Evolutionary conservation across 2,329 filamentous ascomycete species (phyloP).

Genomic region (Trichoderma atrobrunneum): DNA sequence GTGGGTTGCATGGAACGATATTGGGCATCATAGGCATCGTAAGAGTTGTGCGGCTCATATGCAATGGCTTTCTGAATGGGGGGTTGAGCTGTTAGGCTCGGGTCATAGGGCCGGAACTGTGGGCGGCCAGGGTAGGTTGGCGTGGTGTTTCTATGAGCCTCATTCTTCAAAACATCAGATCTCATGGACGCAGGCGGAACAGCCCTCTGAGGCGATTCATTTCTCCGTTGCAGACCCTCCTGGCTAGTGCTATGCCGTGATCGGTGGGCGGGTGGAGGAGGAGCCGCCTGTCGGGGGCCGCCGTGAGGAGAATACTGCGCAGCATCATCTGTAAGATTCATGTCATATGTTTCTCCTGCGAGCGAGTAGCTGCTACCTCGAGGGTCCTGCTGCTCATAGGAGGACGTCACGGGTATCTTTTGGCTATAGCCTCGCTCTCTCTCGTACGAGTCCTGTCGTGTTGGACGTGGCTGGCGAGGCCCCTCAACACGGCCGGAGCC

Average conservation of each 20-base stretch:
- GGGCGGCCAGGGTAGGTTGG: conserved; percentile 53
- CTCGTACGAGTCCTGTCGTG: conserved; percentile 34
- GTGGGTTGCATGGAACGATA: conserved; percentile 58
- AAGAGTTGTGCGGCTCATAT: conserved; percentile 44
- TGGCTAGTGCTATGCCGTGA: conserved; percentile 44
- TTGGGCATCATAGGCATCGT: conserved; percentile 49
- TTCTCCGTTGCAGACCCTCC: conserved; percentile 41
- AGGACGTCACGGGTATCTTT: conserved; percentile 30
- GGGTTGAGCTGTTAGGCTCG: conserved; percentile 35
- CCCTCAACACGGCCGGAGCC: conserved; percentile 24
- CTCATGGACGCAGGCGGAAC: conserved; percentile 52
- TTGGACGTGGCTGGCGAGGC: conserved; percentile 33
- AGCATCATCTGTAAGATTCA: conserved; percentile 30
- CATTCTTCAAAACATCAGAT: conserved; percentile 56
- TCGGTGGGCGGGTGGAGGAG: conserved; percentile 56
- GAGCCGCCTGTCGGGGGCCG: conserved; percentile 43
- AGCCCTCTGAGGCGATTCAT: conserved; percentile 43
- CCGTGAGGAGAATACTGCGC: conserved; percentile 38
- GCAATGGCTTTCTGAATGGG: conserved; percentile 6
- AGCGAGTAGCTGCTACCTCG: conserved; percentile 32
- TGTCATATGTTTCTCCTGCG: conserved; percentile 34
- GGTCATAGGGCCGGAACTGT: conserved; percentile 51
- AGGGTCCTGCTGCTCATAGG: conserved; percentile 40
- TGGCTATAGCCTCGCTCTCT: conserved; percentile 37
- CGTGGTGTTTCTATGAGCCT: conserved; percentile 54